Evolutionary conservation across 148 eudicot genomes (phyloP), one percentile per base, ranked within the genome.

Genomic region (Fallopia convolvulus): DNA sequence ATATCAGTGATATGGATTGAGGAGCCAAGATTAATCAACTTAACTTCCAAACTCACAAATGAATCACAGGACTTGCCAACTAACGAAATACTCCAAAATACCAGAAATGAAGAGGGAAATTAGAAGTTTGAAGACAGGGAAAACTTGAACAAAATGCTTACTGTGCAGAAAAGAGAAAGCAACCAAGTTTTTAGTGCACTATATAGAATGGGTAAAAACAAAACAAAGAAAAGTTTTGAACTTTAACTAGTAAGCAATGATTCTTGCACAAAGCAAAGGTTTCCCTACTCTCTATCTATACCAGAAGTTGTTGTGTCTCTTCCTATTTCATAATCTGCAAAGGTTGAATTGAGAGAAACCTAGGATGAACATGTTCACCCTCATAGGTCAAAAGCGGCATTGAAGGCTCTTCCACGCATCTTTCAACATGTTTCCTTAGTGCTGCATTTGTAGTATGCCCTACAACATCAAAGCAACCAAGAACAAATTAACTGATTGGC

Each of bases 401-500:
- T 44, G 76, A 74, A 74, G 76, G 76, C 2, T 74, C 58, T 11
- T 73, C 75, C 36, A 23, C 14, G 36, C 75, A 73, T 48, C 75
- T 73, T 53, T 73, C 75, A 0, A 73, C 75, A 15, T 73, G 75
- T 73, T 73, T 73, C 55, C 75, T 73, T 20, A 3, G 53, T 74
- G 58, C 76, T 74, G 52, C 76, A 74, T 49, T 74, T 74, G 33
- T 74, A 74, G 76, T 74, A 74, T 21, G 53, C 76, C 76, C 76
- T 74, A 49, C 53, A 72, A 2, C 13, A 61, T 61, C 40, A 63
- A 52, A 52, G 11, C 7, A 7, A 21, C 61, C 30, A 26, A 26
- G 30, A 26, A 26, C 30, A 26, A 26, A 26, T 26, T 26, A 26
- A 26, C 30, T 26, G 30, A 26, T 26, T 26, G 30, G 30, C 30